A percentile compares a stretch with the other conserved stretches of the same genome.
Conservation (phyloP, 257 asterid genomes). For the Ilex aquifolium region DNA sequence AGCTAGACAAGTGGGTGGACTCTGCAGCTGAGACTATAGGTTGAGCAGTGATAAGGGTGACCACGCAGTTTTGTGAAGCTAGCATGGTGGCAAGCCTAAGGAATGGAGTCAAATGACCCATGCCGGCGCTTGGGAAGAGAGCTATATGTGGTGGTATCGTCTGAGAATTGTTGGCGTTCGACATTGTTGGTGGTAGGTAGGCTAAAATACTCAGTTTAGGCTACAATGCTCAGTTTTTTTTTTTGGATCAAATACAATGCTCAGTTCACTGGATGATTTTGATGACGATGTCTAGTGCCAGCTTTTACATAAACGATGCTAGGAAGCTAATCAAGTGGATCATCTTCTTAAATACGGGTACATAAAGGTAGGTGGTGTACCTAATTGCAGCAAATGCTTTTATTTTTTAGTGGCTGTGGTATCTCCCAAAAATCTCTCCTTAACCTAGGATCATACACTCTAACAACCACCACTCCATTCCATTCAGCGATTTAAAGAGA, state of each 20-base stretch:
- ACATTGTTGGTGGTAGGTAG: not conserved
- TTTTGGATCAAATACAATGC: no score
- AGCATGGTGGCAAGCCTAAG: conserved; percentile 26
- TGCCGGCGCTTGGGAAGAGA: conserved; percentile 30
- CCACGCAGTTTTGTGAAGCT: conserved; percentile 16
- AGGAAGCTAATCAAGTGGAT: no score
- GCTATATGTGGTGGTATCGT: conserved; percentile 18
- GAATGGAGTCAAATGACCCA: conserved; percentile 21
- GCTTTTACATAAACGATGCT: no score
- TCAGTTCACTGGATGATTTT: not conserved
- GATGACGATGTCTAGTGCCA: not conserved
- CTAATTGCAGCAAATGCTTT: no score
- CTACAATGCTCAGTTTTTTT: not conserved
- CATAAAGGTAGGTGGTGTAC: no score
- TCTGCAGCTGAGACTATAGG: conserved; percentile 9
- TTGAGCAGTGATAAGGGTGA: conserved; percentile 24
- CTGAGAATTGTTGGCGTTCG: not conserved
- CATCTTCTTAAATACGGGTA: no score
- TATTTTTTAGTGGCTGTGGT: no score
- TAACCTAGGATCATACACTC: not conserved
- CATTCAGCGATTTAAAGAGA: no score
- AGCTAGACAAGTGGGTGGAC: conserved; percentile 7
- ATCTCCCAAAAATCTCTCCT: not conserved
- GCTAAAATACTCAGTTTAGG: not conserved
- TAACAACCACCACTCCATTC: not conserved